Evolutionary conservation across 202 grass and related monocot genomes (phyloP).

Genomic region (Dendrocalamus latiflorus): DNA sequence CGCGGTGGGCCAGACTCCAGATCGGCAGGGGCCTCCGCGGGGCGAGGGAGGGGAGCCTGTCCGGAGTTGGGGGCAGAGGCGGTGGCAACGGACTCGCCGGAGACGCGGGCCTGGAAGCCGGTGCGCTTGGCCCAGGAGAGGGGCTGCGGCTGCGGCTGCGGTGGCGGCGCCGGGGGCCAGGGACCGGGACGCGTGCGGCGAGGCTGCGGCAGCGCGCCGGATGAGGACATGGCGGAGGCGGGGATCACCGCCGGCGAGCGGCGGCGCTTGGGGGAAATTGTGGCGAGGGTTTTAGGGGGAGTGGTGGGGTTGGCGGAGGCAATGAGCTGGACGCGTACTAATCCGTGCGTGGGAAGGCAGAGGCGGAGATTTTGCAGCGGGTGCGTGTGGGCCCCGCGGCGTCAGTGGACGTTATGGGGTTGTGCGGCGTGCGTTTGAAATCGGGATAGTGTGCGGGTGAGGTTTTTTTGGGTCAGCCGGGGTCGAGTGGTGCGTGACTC

Average conservation of each 20-base stretch:
- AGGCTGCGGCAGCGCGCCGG: constrained; percentile 25
- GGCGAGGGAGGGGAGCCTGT: constrained; percentile 51
- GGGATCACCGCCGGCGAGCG: constrained; percentile 31
- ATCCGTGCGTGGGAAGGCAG: constrained; percentile 33
- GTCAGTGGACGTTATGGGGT: constrained; percentile 36
- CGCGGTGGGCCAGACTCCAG: constrained; percentile 62
- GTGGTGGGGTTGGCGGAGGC: constrained; percentile 1
- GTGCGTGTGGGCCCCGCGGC: constrained; percentile 17
- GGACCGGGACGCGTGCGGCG: constrained; percentile 64
- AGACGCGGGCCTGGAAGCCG: constrained; percentile 58
- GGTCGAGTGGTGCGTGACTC: background rate
- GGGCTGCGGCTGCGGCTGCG: constrained; percentile 38
- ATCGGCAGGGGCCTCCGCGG: constrained; percentile 44
- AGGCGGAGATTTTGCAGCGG: constrained; percentile 33
- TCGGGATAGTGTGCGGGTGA: constrained; percentile 6
- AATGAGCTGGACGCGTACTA: constrained; percentile 40
- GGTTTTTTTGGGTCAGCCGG: constrained; percentile 4
- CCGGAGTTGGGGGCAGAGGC: constrained; percentile 59
- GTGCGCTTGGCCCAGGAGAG: constrained; percentile 96
- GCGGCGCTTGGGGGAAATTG: background rate
- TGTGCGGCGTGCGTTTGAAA: constrained; percentile 41
- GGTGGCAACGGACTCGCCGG: constrained; percentile 48
- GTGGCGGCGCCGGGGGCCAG: constrained; percentile 59
- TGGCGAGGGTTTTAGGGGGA: constrained; percentile 39
- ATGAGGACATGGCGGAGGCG: constrained; percentile 23